Evolutionary conservation across 1,284 basidiomycete genomes (phyloP).

Genomic region (Puccinia hordei): DNA sequence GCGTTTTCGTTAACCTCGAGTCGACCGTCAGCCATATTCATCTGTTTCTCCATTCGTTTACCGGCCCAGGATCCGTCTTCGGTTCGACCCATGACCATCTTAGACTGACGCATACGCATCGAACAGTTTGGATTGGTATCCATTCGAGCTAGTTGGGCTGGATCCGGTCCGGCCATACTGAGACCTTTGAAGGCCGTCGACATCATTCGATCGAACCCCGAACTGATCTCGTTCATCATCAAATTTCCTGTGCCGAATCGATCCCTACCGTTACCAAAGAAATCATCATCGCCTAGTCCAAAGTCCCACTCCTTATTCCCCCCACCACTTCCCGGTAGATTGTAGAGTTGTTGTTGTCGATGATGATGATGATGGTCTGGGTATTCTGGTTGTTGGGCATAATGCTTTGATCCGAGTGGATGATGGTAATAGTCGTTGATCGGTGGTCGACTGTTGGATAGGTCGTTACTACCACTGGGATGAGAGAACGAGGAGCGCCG

Average conservation of each 20-base stretch:
- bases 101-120: conserved; percentile 44
- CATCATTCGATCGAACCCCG: conserved; percentile 43
- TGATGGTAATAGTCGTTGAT: conserved; percentile 1
- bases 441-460: neutral
- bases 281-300: conserved; percentile 40
- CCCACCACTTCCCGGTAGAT: neutral
- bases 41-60: conserved; percentile 43
- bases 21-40: conserved; percentile 40
- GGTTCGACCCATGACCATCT: conserved; percentile 44
- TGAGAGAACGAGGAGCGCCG: conserved; percentile 42
- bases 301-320: conserved; percentile 34
- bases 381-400: neutral
- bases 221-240: conserved; percentile 25
- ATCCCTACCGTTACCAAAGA: conserved; percentile 17
- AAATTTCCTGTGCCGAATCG: conserved; percentile 18
- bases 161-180: conserved; percentile 23
- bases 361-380: neutral
- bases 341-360: conserved; percentile 22
- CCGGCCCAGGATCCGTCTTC: conserved; percentile 43
- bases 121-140: conserved; percentile 18
- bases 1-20: conserved; percentile 44
- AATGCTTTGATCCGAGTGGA: neutral
- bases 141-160: conserved; percentile 17
- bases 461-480: neutral
- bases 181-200: conserved; percentile 36